Evolutionary conservation across 495 filamentous ascomycete genomes (phyloP), one percentile per base, ranked within the genome.

Genomic region (Penicillium simplicissimum): DNA sequence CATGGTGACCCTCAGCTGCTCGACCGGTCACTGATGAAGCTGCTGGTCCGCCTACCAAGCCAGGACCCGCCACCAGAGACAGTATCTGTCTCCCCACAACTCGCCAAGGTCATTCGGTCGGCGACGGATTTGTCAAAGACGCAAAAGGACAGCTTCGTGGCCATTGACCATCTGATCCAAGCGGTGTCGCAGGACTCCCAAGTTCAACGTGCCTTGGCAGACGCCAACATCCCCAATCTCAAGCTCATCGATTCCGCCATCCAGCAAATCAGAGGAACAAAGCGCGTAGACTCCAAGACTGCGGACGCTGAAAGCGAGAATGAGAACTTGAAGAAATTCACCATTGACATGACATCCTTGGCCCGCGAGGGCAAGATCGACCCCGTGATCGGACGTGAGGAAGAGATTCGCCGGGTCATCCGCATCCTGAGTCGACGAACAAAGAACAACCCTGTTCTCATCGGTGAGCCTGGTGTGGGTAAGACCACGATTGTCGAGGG

Each of bases 401-500:
- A 98, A 72, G 95, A 98, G 73, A 97, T 98, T 66, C 82, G 95
- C 65, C 86, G 95, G 60, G 95, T 98, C 11, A 88, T 98, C 58
- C 87, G 95, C 21, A 98, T 98, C 55, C 83, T 98, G 25, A 95
- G 92, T 13, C 84, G 95, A 64, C 85, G 95, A 65, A 98, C 95
- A 52, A 98, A 98, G 85, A 98, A 98, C 81, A 98, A 98, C 71
- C 95, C 95, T 4, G 95, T 97, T 15, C 83, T 98, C 61, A 91
- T 91, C 59, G 95, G 95, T 74, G 95, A 98, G 73, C 95, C 95
- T 9, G 95, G 95, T 87, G 95, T 98, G 15, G 95, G 95, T 65
- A 98, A 98, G 80, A 98, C 95, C 13, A 97, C 95, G 3, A 92
- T 98, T 54, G 93, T 97, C 34, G 95, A 98, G 79, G 96, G 95